phyloP scores from a whole-genome alignment of 179 eudicot species.

The Camellia oleifera region DNA sequence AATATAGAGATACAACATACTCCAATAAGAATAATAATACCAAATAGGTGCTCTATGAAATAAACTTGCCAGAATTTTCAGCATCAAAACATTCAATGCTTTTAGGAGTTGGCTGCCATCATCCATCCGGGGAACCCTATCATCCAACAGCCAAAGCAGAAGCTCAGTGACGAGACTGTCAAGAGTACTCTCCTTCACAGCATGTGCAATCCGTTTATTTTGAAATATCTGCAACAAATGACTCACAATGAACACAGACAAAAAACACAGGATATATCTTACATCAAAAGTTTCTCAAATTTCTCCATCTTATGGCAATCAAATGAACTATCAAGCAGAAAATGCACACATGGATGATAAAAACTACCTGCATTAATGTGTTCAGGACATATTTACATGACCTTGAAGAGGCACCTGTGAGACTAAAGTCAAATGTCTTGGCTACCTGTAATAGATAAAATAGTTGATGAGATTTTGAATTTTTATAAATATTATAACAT shows the following conservation, averaged over 20 bases:
- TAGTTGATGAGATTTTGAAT: background rate
- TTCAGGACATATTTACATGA: constrained; percentile 96
- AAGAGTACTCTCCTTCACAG: constrained; percentile 84
- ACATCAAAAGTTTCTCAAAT: background rate
- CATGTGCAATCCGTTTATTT: constrained; percentile 80
- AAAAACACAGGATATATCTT: background rate
- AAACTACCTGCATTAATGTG: constrained; percentile 88
- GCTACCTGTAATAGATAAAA: constrained; percentile 58
- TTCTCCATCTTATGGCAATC: background rate
- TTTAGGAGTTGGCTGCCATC: constrained; percentile 94
- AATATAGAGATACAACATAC: background rate
- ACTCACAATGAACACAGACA: background rate
- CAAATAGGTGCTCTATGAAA: background rate
- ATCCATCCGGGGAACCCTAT: constrained; percentile 95
- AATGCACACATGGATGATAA: background rate
- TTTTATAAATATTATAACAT: background rate
- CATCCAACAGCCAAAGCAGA: constrained; percentile 98
- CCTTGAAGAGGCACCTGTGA: constrained; percentile 92
- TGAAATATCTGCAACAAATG: constrained; percentile 70
- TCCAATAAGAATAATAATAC: background rate
- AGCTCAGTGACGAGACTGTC: constrained; percentile 83
- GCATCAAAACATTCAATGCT: constrained; percentile 93
- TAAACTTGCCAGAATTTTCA: constrained; percentile 66
- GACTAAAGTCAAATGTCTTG: constrained; percentile 86
- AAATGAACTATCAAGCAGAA: constrained; percentile 10